Evolutionary conservation across 2,329 filamentous ascomycete genomes (phyloP), one percentile per base, ranked within the genome.

Genomic region (Alternaria brassicicola): DNA sequence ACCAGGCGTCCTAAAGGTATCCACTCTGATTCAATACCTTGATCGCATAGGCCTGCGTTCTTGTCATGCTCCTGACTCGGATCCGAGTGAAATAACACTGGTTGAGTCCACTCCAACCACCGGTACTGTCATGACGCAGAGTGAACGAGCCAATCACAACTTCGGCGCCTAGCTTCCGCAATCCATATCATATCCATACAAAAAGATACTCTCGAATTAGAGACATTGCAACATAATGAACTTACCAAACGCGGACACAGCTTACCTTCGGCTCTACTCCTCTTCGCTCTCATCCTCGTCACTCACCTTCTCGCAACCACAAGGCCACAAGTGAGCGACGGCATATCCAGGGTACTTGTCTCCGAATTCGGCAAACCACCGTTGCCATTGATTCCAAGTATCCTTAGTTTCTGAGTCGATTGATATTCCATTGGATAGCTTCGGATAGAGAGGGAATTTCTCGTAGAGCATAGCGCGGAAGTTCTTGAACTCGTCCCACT

Each of bases 271-370:
- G 23, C n/a, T 15, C 10, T 42, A 68, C 43, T 68, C 63, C 45
- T 70, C 66, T 13, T 66, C 56, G 23, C 50, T 55, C 43, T 64
- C 63, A 26, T 54, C 51, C 9, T 50, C 56, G 3, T 52, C 61
- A 4, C 36, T 26, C 1, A 55, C n/a, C 41, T 59, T 59, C 42
- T 57, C 55, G 51, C 71, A 74, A 3, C 71, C 69, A 54, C 71
- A 74, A 8, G 64, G 61, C 70, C 70, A 74, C 13, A 67, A 47
- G 30, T 64, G 47, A 5, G 25, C 48, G 4, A 63, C 31, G 1
- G 13, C 9, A 30, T 57, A 50, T 1, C 71, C 69, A 8, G 59
- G 62, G 31, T 71, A 74, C 50, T 63, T 70, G 2, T 60, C 12
- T 17, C 33, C 33, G 26, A 69, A 70, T 8, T 33, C 25, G 4